A percentile compares a stretch with the other conserved stretches of the same genome.
These are phyloP conservation scores for Jimgerdemannia flammicorona DNA, from an alignment of 192 early-diverging fungal species.

Conservation along the genomic window DNA sequence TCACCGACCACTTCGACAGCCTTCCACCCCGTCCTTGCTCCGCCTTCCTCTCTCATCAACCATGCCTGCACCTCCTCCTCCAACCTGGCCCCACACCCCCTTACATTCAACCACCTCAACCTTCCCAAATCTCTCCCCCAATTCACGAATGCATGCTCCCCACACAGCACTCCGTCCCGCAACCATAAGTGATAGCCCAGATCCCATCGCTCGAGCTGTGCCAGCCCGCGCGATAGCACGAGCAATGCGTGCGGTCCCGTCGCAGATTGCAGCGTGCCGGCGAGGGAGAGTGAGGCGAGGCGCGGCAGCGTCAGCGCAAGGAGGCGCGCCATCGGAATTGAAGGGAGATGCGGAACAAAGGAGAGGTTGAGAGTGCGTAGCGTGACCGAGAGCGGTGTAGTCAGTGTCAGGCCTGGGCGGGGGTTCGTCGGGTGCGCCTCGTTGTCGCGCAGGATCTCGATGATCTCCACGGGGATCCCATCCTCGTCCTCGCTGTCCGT, in stretches of 20 bases:
- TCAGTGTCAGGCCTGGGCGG: background rate
- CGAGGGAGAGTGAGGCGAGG: constrained; percentile 12
- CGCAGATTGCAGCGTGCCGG: background rate
- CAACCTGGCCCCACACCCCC: background rate
- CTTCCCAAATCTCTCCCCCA: background rate
- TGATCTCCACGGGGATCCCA: background rate
- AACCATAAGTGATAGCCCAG: constrained; percentile 10
- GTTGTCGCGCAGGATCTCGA: background rate
- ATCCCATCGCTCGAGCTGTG: constrained; percentile 11
- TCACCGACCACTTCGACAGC: background rate
- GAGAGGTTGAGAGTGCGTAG: constrained; percentile 12
- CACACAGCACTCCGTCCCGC: background rate
- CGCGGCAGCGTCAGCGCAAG: constrained; percentile 13
- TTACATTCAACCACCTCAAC: background rate
- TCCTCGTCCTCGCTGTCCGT: background rate
- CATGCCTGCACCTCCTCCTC: background rate
- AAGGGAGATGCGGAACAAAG: constrained; percentile 14
- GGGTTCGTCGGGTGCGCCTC: too few relatives aligned
- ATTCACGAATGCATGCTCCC: background rate
- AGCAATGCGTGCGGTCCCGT: constrained; percentile 9
- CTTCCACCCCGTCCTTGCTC: background rate
- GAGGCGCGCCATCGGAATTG: constrained; percentile 2
- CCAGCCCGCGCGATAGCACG: constrained; percentile 12
- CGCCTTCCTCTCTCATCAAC: background rate
- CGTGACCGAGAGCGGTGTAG: background rate